phyloP scores from a whole-genome alignment of 805 yeast genomes.

The Sporopachydermia lactativora region DNA sequence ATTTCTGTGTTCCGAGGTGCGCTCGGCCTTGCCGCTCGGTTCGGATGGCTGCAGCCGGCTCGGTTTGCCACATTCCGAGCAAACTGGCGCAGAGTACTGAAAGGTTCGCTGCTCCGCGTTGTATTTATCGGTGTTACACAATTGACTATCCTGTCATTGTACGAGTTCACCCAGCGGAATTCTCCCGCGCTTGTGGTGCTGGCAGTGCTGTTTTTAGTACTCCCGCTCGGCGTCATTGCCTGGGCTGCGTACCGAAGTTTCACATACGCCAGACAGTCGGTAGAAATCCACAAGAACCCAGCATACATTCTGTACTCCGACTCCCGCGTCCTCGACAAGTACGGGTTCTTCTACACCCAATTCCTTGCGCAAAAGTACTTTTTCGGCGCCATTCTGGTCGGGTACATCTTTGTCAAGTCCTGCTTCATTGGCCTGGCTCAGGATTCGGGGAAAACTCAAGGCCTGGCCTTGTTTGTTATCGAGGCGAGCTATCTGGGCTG shows the following conservation, averaged over 20 bases:
- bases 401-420: conserved; percentile 50
- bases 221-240: conserved; percentile 43
- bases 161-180: conserved; percentile 75
- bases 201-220: conserved; percentile 55
- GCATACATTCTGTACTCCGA: conserved; percentile 83
- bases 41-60: conserved; percentile 31
- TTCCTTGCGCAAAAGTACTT: conserved; percentile 69
- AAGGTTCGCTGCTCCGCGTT: conserved; percentile 70
- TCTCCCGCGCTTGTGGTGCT: conserved; percentile 82
- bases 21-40: conserved; percentile 31
- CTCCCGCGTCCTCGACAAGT: conserved; percentile 52
- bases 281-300: conserved; percentile 53
- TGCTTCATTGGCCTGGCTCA: conserved; percentile 71
- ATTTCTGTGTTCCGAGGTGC: conserved; percentile 40
- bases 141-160: conserved; percentile 59
- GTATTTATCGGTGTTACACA: conserved; percentile 80
- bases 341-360: conserved; percentile 85
- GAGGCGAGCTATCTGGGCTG: conserved; percentile 58
- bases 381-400: conserved; percentile 59
- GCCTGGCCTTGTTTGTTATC: conserved; percentile 57
- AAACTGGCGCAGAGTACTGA: conserved; percentile 46
- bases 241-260: conserved; percentile 57
- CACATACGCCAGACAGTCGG: conserved; percentile 47
- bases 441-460: conserved; percentile 68
- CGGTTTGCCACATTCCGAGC: conserved; percentile 35